phyloP scores from a whole-genome alignment of 1,284 basidiomycete species.

The Tylopilus sp. region DNA sequence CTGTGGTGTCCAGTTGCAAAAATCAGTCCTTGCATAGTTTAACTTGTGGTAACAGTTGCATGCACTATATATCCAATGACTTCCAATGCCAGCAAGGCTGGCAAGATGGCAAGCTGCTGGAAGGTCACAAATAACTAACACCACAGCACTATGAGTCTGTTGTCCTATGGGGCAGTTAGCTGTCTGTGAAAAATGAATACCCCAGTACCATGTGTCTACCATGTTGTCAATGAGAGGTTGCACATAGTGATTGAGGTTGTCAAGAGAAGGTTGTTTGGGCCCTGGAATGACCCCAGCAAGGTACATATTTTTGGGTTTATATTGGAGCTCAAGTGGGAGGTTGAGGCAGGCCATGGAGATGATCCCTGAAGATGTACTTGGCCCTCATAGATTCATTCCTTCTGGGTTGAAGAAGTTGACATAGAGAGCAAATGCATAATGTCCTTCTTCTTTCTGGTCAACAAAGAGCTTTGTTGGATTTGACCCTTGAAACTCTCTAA shows the following conservation, averaged over 20 bases:
- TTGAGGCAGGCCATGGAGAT: slow-evolving; percentile 24
- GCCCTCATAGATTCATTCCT: slow-evolving; percentile 1
- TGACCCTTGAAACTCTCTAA: background rate
- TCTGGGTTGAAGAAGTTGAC: slow-evolving; percentile 10
- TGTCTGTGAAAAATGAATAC: background rate
- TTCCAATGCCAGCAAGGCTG: background rate
- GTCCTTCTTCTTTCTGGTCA: background rate
- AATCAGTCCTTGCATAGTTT: background rate
- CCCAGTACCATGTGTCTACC: background rate
- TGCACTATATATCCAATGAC: background rate
- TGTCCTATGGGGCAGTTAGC: background rate
- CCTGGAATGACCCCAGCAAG: slow-evolving; percentile 24
- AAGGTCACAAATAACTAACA: slow-evolving; percentile 7
- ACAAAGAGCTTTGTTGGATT: background rate
- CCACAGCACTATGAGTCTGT: background rate
- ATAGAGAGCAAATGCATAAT: background rate
- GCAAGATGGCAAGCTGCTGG: background rate
- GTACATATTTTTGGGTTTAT: slow-evolving; percentile 27
- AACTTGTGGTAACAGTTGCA: background rate
- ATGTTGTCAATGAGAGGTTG: slow-evolving; percentile 16
- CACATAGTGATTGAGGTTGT: slow-evolving; percentile 30
- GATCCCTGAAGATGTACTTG: slow-evolving; percentile 7
- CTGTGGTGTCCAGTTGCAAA: background rate
- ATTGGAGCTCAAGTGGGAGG: background rate
- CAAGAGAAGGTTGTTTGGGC: slow-evolving; percentile 15